A percentile compares a stretch with the other conserved stretches of the same genome.
Evolutionary conservation across 129 eudicot genomes (phyloP).

Genomic region (Oenanthe sinensis): DNA sequence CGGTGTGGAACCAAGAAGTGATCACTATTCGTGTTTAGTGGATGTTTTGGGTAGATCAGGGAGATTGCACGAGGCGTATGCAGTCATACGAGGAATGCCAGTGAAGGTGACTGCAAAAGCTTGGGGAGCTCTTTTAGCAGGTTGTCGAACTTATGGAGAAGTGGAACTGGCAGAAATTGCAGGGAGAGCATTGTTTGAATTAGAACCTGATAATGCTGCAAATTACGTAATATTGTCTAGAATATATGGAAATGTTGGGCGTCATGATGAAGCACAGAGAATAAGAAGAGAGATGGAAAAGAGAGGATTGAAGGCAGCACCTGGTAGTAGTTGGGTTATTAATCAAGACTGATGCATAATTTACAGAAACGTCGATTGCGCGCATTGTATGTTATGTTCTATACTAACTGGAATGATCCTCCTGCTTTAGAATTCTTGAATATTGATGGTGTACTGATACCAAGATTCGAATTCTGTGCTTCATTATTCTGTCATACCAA

Average conservation of each 20-base stretch:
- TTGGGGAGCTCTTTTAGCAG: slow-evolving; percentile 54
- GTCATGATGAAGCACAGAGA: slow-evolving; percentile 30
- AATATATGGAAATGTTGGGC: slow-evolving; percentile 32
- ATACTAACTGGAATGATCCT: background rate
- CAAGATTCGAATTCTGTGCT: background rate
- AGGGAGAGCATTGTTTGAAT: slow-evolving; percentile 37
- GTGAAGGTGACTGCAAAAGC: slow-evolving; percentile 47
- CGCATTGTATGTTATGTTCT: background rate
- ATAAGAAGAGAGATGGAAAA: slow-evolving; percentile 31
- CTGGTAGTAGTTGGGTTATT: slow-evolving; percentile 43
- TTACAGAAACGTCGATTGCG: background rate
- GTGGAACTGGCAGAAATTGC: slow-evolving; percentile 42
- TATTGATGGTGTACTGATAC: background rate
- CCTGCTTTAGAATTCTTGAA: background rate
- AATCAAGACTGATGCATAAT: slow-evolving; percentile 11
- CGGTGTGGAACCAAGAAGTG: slow-evolving; percentile 32
- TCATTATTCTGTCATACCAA: background rate
- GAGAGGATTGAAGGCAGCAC: slow-evolving; percentile 31
- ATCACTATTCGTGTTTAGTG: slow-evolving; percentile 44
- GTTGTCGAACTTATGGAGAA: slow-evolving; percentile 51
- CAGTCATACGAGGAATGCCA: slow-evolving; percentile 30
- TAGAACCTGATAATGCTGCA: slow-evolving; percentile 41
- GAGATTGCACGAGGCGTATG: slow-evolving; percentile 40
- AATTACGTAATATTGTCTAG: slow-evolving; percentile 35
- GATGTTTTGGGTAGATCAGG: slow-evolving; percentile 46